Evolutionary conservation across 805 yeast genomes (phyloP).

Genomic region (Saccharomycopsis oosterbeekiorum): DNA sequence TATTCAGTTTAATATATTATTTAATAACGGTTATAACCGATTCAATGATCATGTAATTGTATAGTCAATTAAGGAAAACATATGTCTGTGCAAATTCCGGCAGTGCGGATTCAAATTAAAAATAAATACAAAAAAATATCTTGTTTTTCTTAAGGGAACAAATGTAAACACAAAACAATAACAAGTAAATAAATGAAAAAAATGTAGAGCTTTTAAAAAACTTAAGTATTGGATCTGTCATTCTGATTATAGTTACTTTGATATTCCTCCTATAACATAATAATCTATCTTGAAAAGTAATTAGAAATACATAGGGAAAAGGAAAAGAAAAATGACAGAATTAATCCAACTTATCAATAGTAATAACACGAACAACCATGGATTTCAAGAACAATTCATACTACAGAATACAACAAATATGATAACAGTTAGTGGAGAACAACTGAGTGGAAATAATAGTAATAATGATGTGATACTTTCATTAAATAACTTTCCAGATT

Average conservation of each 20-base stretch:
- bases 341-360: neutral
- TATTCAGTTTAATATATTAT: neutral
- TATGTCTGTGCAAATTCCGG: neutral
- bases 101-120: neutral
- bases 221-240: no score
- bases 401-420: neutral
- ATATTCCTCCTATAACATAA: no score
- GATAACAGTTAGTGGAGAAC: neutral
- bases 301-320: neutral
- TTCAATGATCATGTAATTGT: neutral
- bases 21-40: neutral
- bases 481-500: conserved; percentile 27
- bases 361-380: neutral
- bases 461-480: neutral
- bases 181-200: no score
- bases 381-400: neutral
- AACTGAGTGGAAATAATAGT: neutral
- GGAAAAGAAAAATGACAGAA: neutral
- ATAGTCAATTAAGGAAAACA: neutral
- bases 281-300: no score
- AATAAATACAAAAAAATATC: neutral
- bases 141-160: no score
- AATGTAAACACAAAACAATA: no score
- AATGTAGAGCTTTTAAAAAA: no score
- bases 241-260: no score